A percentile compares a stretch with the other conserved stretches of the same genome.
These are phyloP conservation scores for Friedmanniomyces simplex DNA, from an alignment of 495 filamentous ascomycete genomes.

Conservation along the genomic window DNA sequence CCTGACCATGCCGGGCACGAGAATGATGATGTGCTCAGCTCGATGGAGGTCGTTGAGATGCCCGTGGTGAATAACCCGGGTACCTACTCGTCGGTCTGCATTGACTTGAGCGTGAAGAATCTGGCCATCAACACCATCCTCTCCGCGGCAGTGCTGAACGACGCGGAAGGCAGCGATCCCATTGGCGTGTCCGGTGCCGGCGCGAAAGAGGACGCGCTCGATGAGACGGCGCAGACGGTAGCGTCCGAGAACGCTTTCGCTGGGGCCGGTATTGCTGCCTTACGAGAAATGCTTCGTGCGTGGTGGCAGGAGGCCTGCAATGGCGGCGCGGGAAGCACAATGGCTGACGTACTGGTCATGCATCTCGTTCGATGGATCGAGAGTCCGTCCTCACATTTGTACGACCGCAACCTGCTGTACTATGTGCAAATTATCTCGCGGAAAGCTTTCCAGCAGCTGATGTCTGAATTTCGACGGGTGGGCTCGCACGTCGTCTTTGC, in stretches of 20 bases:
- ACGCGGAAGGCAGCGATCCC: slow-evolving; percentile 79
- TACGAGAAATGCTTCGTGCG: slow-evolving; percentile 95
- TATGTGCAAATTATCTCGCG: slow-evolving; percentile 97
- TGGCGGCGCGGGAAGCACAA: slow-evolving; percentile 51
- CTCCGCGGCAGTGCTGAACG: slow-evolving; percentile 94
- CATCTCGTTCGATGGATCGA: slow-evolving; percentile 97
- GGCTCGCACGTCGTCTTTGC: slow-evolving; percentile 91
- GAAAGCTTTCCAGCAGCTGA: slow-evolving; percentile 91
- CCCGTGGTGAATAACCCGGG: slow-evolving; percentile 84
- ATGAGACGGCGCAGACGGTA: slow-evolving; percentile 55
- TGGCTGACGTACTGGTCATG: slow-evolving; percentile 97
- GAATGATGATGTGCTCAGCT: slow-evolving; percentile 74
- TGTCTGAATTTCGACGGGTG: slow-evolving; percentile 93
- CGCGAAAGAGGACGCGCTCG: slow-evolving; percentile 45
- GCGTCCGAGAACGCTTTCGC: slow-evolving; percentile 89
- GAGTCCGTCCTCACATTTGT: slow-evolving; percentile 81
- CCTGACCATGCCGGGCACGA: slow-evolving; percentile 97
- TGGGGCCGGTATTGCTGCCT: slow-evolving; percentile 74
- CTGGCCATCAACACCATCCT: slow-evolving; percentile 96
- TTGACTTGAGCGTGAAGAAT: slow-evolving; percentile 88
- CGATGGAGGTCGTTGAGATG: slow-evolving; percentile 87
- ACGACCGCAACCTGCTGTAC: slow-evolving; percentile 90
- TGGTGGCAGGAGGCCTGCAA: slow-evolving; percentile 96
- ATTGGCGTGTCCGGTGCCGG: slow-evolving; percentile 71
- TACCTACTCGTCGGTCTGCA: slow-evolving; percentile 92